Evolutionary conservation across 805 yeast species (phyloP).

Genomic region (Candida qinlingensis): DNA sequence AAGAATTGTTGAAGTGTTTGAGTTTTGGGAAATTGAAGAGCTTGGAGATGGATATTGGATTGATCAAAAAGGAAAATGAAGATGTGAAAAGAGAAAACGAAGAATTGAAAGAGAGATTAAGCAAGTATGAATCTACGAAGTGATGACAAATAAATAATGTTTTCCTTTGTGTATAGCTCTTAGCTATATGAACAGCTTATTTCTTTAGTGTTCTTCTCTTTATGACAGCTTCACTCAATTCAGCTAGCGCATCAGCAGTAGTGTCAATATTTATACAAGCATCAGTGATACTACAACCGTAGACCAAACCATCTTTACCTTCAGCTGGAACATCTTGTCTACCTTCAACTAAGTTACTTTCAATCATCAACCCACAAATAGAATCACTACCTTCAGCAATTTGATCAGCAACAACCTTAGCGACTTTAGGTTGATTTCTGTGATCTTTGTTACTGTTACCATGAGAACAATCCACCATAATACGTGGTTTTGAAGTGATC

Average conservation of each 20-base stretch:
- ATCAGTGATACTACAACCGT: slow-evolving; percentile 96
- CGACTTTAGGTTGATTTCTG: slow-evolving; percentile 90
- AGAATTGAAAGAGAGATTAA: slow-evolving; percentile 2
- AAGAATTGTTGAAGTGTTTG: slow-evolving; percentile 60
- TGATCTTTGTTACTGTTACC: slow-evolving; percentile 91
- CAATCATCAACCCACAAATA: slow-evolving; percentile 95
- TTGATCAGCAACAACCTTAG: slow-evolving; percentile 72
- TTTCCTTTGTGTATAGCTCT: not conserved
- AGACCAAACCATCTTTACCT: slow-evolving; percentile 71
- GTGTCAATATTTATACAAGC: slow-evolving; percentile 92
- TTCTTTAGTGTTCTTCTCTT: slow-evolving; percentile 49
- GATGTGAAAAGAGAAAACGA: slow-evolving; percentile 35
- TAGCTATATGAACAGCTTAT: not conserved
- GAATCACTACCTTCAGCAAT: slow-evolving; percentile 64
- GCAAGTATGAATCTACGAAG: not conserved
- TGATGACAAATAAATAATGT: not conserved
- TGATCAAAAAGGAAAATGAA: slow-evolving; percentile 46
- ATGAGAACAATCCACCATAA: slow-evolving; percentile 97
- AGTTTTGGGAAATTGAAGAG: slow-evolving; percentile 76
- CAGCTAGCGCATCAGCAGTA: slow-evolving; percentile 66
- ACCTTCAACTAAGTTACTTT: slow-evolving; percentile 86
- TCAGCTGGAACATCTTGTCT: slow-evolving; percentile 81
- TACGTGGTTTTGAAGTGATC: slow-evolving; percentile 43
- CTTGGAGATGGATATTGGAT: slow-evolving; percentile 59
- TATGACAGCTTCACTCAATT: slow-evolving; percentile 75